A percentile compares a stretch with the other conserved stretches of the same genome.
Evolutionary conservation across 2,329 filamentous ascomycete genomes (phyloP).

Genomic region (Clarireedia monteithiana): DNA sequence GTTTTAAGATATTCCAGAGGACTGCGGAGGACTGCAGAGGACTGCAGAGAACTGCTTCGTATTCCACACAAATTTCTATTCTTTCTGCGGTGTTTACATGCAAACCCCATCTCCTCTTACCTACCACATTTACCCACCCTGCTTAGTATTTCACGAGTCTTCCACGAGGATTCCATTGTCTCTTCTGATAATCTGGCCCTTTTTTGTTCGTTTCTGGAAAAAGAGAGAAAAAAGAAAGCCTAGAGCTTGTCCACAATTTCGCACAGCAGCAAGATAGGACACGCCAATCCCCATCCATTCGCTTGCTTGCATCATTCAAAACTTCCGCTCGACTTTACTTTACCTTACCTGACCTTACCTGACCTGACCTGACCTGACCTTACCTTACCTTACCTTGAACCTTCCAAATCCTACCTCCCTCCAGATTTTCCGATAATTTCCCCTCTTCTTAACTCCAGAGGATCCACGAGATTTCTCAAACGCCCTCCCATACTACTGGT

Average conservation of each 20-base stretch:
- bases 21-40: too few species aligned
- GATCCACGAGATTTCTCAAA: background rate
- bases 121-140: background rate
- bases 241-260: background rate
- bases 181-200: background rate
- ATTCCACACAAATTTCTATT: too few species aligned
- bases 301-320: slow-evolving; percentile 3
- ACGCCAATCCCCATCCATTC: background rate
- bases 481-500: background rate
- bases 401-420: background rate
- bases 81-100: too few species aligned
- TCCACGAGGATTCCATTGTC: too few species aligned
- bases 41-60: too few species aligned
- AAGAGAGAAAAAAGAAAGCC: background rate
- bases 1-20: too few species aligned
- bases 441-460: slow-evolving; percentile 4
- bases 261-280: background rate
- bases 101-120: background rate
- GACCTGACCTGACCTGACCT: background rate
- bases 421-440: slow-evolving; percentile 1
- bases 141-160: background rate
- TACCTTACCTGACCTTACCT: background rate
- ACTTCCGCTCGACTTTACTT: background rate
- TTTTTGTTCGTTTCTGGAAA: background rate
- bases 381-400: slow-evolving; percentile 2